phyloP scores from a whole-genome alignment of 225 moss, liverwort and hornwort species.

The Anthoceros angustus region DNA sequence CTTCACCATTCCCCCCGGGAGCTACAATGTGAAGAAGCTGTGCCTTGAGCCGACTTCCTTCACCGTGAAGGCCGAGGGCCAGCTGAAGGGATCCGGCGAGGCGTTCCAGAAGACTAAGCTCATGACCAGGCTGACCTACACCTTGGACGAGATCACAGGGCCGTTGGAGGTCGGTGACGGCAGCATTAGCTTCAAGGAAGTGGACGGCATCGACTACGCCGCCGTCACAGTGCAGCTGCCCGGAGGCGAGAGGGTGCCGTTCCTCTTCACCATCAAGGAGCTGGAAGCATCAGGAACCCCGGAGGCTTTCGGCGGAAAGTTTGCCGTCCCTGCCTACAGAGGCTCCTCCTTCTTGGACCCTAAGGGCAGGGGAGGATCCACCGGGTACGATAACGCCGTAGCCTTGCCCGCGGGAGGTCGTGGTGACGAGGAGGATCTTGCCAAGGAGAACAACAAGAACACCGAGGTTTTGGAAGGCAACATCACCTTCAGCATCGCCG shows the following conservation, averaged over 20 bases:
- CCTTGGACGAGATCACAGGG: slow-evolving; percentile 59
- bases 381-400: slow-evolving; percentile 71
- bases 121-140: slow-evolving; percentile 83
- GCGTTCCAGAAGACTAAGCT: slow-evolving; percentile 58
- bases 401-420: slow-evolving; percentile 62
- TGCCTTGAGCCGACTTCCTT: slow-evolving; percentile 83
- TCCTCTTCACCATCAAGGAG: slow-evolving; percentile 78
- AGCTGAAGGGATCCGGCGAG: slow-evolving; percentile 46
- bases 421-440: slow-evolving; percentile 61
- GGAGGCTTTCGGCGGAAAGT: slow-evolving; percentile 31
- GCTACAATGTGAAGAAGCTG: slow-evolving; percentile 46
- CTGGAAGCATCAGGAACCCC: slow-evolving; percentile 41
- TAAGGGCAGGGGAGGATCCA: slow-evolving; percentile 77
- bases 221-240: slow-evolving; percentile 80
- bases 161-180: slow-evolving; percentile 35
- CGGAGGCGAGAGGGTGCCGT: slow-evolving; percentile 79
- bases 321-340: slow-evolving; percentile 68
- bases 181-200: slow-evolving; percentile 46
- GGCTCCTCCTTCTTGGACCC: slow-evolving; percentile 89
- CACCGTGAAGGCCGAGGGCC: slow-evolving; percentile 65
- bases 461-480: slow-evolving; percentile 43
- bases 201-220: slow-evolving; percentile 77
- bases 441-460: slow-evolving; percentile 65
- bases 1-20: slow-evolving; percentile 35
- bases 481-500: slow-evolving; percentile 50